Conservation (phyloP, 768 basidiomycete genomes). For the Lactifluus subvellereus region DNA sequence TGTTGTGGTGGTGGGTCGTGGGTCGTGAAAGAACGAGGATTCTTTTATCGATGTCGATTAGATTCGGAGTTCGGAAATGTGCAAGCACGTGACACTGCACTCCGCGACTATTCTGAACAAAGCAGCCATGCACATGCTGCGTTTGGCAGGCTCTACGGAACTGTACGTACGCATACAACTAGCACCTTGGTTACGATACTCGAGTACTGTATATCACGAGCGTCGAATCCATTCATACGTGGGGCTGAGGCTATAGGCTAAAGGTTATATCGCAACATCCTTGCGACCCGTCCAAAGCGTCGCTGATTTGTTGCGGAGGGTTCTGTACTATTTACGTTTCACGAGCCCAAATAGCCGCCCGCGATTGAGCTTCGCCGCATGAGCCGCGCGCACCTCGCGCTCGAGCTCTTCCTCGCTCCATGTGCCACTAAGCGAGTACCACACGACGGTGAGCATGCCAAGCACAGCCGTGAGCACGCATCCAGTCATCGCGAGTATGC, state of each 20-base stretch:
- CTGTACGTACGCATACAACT: neutral
- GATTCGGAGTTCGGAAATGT: conserved; percentile 6
- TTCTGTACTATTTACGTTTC: conserved; percentile 18
- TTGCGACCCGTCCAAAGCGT: neutral
- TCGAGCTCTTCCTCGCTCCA: conserved; percentile 81
- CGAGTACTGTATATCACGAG: neutral
- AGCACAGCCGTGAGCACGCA: conserved; percentile 73
- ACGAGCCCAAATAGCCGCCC: conserved; percentile 41
- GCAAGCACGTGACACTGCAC: neutral
- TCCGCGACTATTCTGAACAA: too few relatives aligned
- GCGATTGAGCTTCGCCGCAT: conserved; percentile 52
- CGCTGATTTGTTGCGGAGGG: too few relatives aligned
- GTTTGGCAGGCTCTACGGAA: neutral
- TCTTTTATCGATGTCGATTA: conserved; percentile 1
- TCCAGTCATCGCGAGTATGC: conserved; percentile 72
- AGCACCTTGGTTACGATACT: neutral
- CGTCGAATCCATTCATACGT: neutral
- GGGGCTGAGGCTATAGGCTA: neutral
- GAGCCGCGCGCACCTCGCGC: conserved; percentile 50
- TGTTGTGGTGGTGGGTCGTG: neutral
- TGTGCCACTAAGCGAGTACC: conserved; percentile 77
- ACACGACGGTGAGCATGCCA: conserved; percentile 76
- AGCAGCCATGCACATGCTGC: neutral
- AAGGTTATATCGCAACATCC: neutral
- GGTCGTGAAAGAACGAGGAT: neutral